Base-by-base conservation (phyloP, 176 grass and related monocot species). In the Melocanna baccifera region DNA sequence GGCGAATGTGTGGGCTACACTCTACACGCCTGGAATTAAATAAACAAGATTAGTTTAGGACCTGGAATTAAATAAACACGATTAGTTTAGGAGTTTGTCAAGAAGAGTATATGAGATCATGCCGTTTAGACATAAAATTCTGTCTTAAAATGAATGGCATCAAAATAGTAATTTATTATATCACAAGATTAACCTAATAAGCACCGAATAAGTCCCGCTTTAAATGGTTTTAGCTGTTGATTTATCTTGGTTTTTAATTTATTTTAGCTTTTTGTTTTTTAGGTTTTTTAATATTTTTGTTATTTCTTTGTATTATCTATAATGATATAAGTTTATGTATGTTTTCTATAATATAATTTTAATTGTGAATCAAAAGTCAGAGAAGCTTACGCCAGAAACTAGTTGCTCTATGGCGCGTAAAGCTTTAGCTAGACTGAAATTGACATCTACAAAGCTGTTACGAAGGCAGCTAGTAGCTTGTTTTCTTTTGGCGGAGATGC, bases 1-100 rank as follows among this genome's bases (percentile, higher is more conserved):
- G 32, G 32, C 0, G 66, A 71, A 40, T 77, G 57, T 67, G 79
- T 87, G 79, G 67, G 67, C 67, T 79, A 59, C 78, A 30, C 43
- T 23, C 78, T 15, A 12, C 50, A 23, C 12, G 15, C 19, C 71
- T 19, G 50, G 11, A 66, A 22, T 75, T 65, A 28, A 29, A 67
- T 62, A 22, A 16, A 26, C 55, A 30, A 0, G 20, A 40, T 41
- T 59, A 13, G 47, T 22, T 46, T 30, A 29, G 26, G 34, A 56
- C 19, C 71, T 19, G 50, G 11, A 66, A 22, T 75, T 65, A 28
- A 29, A 67, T 62, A 22, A 16, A 26, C 55, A 30, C 0, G 20
- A 40, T 41, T 59, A 13, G 47, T 22, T 46, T 30, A 29, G 26
- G 34, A 56, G 34, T 12, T 6, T 75, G 39, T 28, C 36, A 42